Conservation (phyloP, 2,329 filamentous ascomycete species). For the Paecilomyces sp. region DNA sequence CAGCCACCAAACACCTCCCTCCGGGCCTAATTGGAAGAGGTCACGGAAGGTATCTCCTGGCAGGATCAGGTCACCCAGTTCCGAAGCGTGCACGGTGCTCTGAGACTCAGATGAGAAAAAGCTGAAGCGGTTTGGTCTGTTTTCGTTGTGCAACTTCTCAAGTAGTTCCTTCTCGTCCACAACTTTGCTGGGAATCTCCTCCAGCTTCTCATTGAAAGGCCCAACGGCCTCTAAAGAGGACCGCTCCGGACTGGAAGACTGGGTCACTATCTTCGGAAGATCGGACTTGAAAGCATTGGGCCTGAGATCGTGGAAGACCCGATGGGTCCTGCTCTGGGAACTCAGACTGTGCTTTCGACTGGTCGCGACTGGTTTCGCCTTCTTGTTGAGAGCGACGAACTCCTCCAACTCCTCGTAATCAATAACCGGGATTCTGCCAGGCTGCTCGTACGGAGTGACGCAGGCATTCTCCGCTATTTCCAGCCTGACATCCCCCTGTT, state of each 20-base stretch:
- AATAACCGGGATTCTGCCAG: constrained; percentile 72
- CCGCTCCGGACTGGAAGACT: constrained; percentile 16
- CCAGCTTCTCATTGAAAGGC: constrained; percentile 17
- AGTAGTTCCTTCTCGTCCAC: constrained; percentile 26
- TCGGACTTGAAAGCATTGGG: constrained; percentile 30
- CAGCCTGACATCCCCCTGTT: constrained; percentile 26
- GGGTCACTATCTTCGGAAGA: constrained; percentile 27
- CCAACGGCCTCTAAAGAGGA: constrained; percentile 23
- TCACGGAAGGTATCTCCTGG: constrained; percentile 85
- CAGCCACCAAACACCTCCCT: constrained; percentile 95
- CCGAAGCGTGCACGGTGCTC: constrained; percentile 83
- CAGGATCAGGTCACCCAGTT: constrained; percentile 79
- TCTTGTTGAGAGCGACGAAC: constrained; percentile 62
- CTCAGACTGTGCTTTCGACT: constrained; percentile 40
- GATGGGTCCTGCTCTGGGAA: constrained; percentile 43
- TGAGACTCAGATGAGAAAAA: constrained; percentile 96
- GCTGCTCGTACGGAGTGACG: constrained; percentile 70
- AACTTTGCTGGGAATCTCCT: constrained; percentile 24
- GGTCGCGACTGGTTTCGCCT: constrained; percentile 37
- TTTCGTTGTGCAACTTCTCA: constrained; percentile 32
- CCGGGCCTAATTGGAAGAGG: constrained; percentile 65
- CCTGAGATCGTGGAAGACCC: constrained; percentile 58
- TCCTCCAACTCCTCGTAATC: constrained; percentile 93
- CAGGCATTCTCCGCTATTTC: constrained; percentile 60
- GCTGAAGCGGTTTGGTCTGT: constrained; percentile 75